Base-by-base conservation (phyloP, 306 rosid species). In the Cucumis melo region DNA sequence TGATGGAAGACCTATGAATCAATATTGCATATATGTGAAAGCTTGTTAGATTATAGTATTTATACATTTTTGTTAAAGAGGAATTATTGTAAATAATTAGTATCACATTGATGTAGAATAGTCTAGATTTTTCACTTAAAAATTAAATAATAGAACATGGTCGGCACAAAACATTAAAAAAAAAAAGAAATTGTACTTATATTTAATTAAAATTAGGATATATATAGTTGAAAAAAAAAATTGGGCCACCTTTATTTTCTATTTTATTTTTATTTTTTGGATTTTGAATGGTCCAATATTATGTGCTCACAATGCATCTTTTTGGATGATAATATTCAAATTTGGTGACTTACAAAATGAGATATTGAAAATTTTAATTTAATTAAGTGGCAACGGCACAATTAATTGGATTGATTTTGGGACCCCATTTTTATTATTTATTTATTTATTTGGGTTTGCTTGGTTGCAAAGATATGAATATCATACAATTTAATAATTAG, bases 281-380 rank as follows among this genome's bases (percentile, higher is more conserved):
- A 34, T 36, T 64, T 64, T 32, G 48, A 36, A 64, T 64, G 75
- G 75, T 70, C 75, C 75, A 70, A 24, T 15, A 70, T 39, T 70
- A 23, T 70, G 75, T 70, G 58, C 75, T 70, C 74, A 12, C 74
- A 44, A 46, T 41, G 29, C 39, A 41, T 41, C 34, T 70, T 70
- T 44, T 41, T 65, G 3, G 38, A 6, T 10, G 56, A 42, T 42
- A 44, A 68, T 66, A 41, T 44, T 68, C 56, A 68, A 23, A 70
- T 46, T 70, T 70, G 57, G 29, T 70, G 36, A 70, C 56, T 70
- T 70, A 70, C 12, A 46, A 70, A 70, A 70, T 70, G 57, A 19
- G 10, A 70, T 44, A 42, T 44, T 44, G 57, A 46, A 66, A n/a
- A 41, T 12, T 21, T 66, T 36, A 64, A 64, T 64, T 64, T 61